Evolutionary conservation across 2,329 filamentous ascomycete species (phyloP).

Genomic region (Scedosporium boydii): DNA sequence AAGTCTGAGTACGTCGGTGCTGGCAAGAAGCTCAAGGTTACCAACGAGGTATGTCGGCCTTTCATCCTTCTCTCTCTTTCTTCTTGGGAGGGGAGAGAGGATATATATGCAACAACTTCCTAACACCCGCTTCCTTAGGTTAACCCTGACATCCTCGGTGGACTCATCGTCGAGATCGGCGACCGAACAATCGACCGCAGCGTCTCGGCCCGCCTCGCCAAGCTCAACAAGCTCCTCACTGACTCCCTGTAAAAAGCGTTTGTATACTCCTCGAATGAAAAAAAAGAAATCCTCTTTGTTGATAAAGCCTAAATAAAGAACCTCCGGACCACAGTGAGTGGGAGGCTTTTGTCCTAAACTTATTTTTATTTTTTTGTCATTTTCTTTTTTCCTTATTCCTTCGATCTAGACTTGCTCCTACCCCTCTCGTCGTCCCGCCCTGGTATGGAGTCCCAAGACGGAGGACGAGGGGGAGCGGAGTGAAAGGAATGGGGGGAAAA

Average conservation of each 20-base stretch:
- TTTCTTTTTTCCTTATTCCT: no score
- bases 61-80: background rate
- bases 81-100: no score
- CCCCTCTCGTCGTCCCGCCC: no score
- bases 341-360: no score
- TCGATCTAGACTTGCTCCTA: no score
- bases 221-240: slow-evolving; percentile 98
- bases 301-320: background rate
- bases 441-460: no score
- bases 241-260: slow-evolving; percentile 77
- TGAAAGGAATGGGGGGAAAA: background rate
- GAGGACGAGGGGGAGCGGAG: background rate
- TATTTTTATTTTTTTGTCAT: no score
- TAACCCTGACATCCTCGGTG: slow-evolving; percentile 89
- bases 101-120: background rate
- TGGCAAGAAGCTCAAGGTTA: slow-evolving; percentile 97
- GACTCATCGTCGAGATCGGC: slow-evolving; percentile 90
- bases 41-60: slow-evolving; percentile 57
- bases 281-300: background rate
- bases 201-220: slow-evolving; percentile 87
- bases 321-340: no score
- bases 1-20: slow-evolving; percentile 83
- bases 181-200: slow-evolving; percentile 97
- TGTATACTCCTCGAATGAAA: background rate
- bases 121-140: slow-evolving; percentile 44